Conservation (phyloP, 2,329 filamentous ascomycete genomes). For the Ophiostoma triangulosporum region DNA sequence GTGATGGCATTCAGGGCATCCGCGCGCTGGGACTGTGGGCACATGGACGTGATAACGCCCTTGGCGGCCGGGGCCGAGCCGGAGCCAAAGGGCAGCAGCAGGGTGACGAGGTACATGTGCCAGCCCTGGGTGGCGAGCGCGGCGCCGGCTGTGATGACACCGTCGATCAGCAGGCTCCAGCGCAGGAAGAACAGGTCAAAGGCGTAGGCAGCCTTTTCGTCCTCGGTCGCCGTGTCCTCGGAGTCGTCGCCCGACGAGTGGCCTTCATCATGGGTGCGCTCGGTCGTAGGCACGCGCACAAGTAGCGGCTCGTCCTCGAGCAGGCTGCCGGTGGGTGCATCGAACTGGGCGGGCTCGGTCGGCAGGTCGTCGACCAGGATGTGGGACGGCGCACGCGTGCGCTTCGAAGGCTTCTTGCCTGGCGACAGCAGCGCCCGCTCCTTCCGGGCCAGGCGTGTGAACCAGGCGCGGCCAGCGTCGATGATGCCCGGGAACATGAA, state of each 20-base stretch:
- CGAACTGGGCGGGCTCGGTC: constrained; percentile 28
- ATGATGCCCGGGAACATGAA: constrained; percentile 42
- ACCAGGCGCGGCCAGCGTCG: constrained; percentile 18
- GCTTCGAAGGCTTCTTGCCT: background rate
- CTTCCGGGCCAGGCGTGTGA: constrained; percentile 4
- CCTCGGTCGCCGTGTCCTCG: constrained; percentile 1
- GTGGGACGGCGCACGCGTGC: background rate
- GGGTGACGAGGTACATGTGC: constrained; percentile 56
- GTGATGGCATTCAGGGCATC: constrained; percentile 59
- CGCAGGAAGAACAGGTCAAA: constrained; percentile 58
- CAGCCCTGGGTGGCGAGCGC: constrained; percentile 48
- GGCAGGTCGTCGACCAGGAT: constrained; percentile 15
- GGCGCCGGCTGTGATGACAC: constrained; percentile 47
- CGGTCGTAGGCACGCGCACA: background rate
- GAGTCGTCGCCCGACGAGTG: background rate
- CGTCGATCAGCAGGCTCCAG: constrained; percentile 52
- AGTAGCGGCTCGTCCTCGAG: constrained; percentile 31
- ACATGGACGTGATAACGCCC: constrained; percentile 61
- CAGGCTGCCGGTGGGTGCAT: constrained; percentile 26
- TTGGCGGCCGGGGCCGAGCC: constrained; percentile 58
- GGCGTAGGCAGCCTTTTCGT: constrained; percentile 32
- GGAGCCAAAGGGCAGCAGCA: constrained; percentile 52
- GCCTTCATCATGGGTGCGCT: constrained; percentile 11
- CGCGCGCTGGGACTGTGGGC: constrained; percentile 42
- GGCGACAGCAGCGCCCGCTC: background rate